These are phyloP conservation scores for Boletus albobrunnescens DNA, from an alignment of 1,284 basidiomycete genomes.

Conservation along the genomic window DNA sequence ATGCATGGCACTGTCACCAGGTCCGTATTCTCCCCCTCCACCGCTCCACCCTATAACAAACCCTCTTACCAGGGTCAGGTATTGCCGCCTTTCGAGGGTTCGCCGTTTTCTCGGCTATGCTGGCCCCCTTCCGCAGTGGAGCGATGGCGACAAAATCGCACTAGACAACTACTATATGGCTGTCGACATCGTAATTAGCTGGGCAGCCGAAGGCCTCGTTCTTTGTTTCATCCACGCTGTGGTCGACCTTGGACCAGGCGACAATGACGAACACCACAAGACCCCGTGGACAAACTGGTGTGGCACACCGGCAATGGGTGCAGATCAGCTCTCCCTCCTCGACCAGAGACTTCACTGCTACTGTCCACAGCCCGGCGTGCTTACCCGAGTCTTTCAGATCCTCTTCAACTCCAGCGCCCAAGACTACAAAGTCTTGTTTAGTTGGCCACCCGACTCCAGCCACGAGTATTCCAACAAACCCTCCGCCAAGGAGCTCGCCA, in stretches of 20 bases:
- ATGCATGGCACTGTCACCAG: conserved; percentile 91
- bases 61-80: conserved; percentile 58
- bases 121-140: conserved; percentile 51
- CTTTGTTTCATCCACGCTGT: conserved; percentile 95
- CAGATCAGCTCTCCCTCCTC: conserved; percentile 55
- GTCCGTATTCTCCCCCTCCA: conserved; percentile 36
- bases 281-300: conserved; percentile 94
- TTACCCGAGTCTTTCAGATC: conserved; percentile 79
- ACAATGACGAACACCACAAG: conserved; percentile 78
- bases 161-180: conserved; percentile 81
- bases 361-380: conserved; percentile 46
- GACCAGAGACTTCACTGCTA: conserved; percentile 53
- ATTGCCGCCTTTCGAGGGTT: conserved; percentile 66
- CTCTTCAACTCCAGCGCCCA: conserved; percentile 49
- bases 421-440: conserved; percentile 64
- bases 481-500: conserved; percentile 77
- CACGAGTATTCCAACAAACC: conserved; percentile 49
- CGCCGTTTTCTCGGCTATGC: conserved; percentile 63
- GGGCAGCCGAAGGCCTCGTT: conserved; percentile 87
- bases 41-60: conserved; percentile 13
- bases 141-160: conserved; percentile 64
- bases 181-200: conserved; percentile 91
- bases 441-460: conserved; percentile 79
- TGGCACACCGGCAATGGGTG: conserved; percentile 65
- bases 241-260: conserved; percentile 67